Evolutionary conservation across 202 grass and related monocot species (phyloP), one percentile per base, ranked within the genome.

Genomic region (Zizania palustris): DNA sequence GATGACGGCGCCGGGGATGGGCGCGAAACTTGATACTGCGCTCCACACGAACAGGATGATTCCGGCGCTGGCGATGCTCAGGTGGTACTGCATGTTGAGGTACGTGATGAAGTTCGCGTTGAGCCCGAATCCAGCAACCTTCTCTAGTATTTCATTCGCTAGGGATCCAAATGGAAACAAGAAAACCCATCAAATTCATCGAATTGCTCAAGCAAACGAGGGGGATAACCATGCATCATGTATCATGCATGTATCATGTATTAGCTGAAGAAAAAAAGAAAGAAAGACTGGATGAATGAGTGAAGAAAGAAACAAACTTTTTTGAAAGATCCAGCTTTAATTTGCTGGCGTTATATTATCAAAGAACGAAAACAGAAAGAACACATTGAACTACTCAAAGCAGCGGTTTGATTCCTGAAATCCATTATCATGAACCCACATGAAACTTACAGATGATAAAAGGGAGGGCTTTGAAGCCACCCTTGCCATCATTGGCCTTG

Each of bases 101-200:
- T 94, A 94, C 76, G 46, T 60, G 63, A 94, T 86, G 80, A 91
- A 88, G 68, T 88, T 94, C 19, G 85, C 46, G 69, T 83, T 76
- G 73, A 94, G 80, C 60, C 91, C 91, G 22, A 73, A 75, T 38
- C 88, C 82, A 11, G 91, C 83, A n/a, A 94, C 88, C 71, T 83
- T 94, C 74, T 94, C 88, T 49, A 94, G 60, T 55, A 94, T 88
- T 60, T 94, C 88, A 63, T 94, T 94, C 58, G 58, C 85, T 94
- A 38, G 4, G 16, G 10, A 48, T 49, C 40, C 55, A 50, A 48
- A 63, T 28, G 18, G 7, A 0, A 21, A 21, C 11, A 48, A 6
- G 1, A 74, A 13, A 0, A 0, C 12, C n/a, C 55, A 45, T 62
- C 51, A 77, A 11, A 65, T 11, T 7, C 1, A 28, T 28, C 28